Percentiles rank a stretch among this genome's conserved stretches.
phyloP scores from a whole-genome alignment of 768 basidiomycete genomes.

The Obba rivulosa region DNA sequence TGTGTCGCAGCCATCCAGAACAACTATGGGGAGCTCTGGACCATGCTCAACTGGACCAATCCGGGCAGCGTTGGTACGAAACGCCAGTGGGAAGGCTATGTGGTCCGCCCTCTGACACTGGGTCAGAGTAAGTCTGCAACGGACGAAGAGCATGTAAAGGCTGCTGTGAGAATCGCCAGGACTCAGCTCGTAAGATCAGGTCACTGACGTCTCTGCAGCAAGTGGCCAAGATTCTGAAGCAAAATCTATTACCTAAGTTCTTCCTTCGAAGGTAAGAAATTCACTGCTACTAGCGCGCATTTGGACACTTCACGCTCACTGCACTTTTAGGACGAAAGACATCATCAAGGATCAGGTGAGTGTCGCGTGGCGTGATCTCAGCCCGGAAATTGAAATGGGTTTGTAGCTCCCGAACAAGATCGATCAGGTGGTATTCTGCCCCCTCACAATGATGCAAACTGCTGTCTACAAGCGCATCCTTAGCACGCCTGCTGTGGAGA shows the following conservation, averaged over 20 bases:
- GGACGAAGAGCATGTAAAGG: slow-evolving; percentile 54
- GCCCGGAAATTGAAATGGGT: background rate
- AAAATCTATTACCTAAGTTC: slow-evolving; percentile 71
- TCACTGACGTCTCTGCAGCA: slow-evolving; percentile 27
- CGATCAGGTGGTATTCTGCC: slow-evolving; percentile 93
- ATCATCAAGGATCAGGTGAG: slow-evolving; percentile 65
- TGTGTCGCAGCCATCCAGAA: slow-evolving; percentile 66
- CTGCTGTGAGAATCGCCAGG: slow-evolving; percentile 36
- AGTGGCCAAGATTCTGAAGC: slow-evolving; percentile 56
- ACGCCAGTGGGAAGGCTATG: slow-evolving; percentile 71
- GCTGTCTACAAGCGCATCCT: slow-evolving; percentile 70
- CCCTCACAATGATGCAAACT: slow-evolving; percentile 67
- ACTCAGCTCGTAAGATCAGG: background rate
- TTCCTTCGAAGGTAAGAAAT: slow-evolving; percentile 68
- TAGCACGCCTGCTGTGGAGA: slow-evolving; percentile 58
- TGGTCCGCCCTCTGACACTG: slow-evolving; percentile 58
- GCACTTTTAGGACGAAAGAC: slow-evolving; percentile 56
- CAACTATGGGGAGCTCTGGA: slow-evolving; percentile 86
- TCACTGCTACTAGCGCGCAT: background rate
- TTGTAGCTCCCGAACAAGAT: slow-evolving; percentile 77
- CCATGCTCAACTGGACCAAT: slow-evolving; percentile 88
- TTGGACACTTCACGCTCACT: background rate
- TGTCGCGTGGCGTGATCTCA: background rate
- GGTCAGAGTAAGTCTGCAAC: slow-evolving; percentile 67
- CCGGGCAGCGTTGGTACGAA: slow-evolving; percentile 70